Evolutionary conservation across 148 eudicot genomes (phyloP), one percentile per base, ranked within the genome.

Genomic region (Limonium bicolor): DNA sequence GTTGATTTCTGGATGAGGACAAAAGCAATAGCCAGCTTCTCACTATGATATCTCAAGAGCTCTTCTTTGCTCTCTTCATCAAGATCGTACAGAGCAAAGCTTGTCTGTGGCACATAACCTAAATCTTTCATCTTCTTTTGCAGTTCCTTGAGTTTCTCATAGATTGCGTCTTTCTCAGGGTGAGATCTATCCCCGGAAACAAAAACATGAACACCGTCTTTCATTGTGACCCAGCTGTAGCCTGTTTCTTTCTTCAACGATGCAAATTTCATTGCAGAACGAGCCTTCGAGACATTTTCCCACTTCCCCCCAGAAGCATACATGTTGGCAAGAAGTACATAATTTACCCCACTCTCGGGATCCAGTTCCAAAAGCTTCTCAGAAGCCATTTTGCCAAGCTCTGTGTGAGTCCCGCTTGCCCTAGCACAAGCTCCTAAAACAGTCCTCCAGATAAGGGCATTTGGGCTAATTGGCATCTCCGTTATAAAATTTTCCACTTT

Each of bases 181-280:
- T 85, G 95, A 26, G 72, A 77, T 29, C 66, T 63, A 48, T 85
- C 92, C 17, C 86, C 77, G 8, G 92, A 72, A 16, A 80, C 86
- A 55, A 85, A 80, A 34, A 72, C 68, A 56, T 85, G 92, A 7
- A 80, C 62, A 20, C 86, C 86, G 16, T 72, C 86, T 49, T 70
- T 77, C 86, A 77, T 72, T 7, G 67, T 61, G 18, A 80, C 83
- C 95, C 95, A 86, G 63, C 95, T 86, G 41, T 78, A 69, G 1
- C 93, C 95, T n/a, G 81, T 69, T 61, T 74, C 80, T 61, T 86
- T 86, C 55, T 53, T 81, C 11, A 45, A 69, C 11, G 62, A 67
- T 15, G 72, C 76, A 36, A 47, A 17, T 44, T 60, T 63, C 93
- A 86, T 77, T 17, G 60, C 54, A 46, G 52, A 44, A 29, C 93